Evolutionary conservation across 2,329 filamentous ascomycete species (phyloP), one percentile per base, ranked within the genome.

Genomic region (Diaporthe capsici): DNA sequence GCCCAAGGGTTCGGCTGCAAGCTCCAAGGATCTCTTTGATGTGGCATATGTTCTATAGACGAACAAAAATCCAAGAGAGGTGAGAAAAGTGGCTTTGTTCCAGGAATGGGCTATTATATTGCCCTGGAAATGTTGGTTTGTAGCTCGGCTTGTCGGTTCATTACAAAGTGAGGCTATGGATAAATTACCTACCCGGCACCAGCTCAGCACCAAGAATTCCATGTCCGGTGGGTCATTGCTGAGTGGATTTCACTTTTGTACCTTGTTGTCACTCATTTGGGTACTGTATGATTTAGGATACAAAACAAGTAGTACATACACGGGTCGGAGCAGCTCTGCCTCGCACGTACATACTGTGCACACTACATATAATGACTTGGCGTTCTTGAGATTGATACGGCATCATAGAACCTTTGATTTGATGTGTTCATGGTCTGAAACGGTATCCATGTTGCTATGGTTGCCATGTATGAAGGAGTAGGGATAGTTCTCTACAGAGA

Each of bases 21-120:
- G 75, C 49, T 82, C 80, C 0, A 79, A 42, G 9, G 81, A 81
- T 34, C 71, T 78, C 65, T 83, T 82, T 5, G 80, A 80, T n/a
- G 81, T 80, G 31, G 78, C 39, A 68, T 82, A 82, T 55, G 79
- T 79, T 34, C 79, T 3, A 37, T 20, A 57, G 51, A 25, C 34
- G 37, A 28, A 57, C 6, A 1, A 25, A 17, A 22, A 31, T 28
- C 17, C 25, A 55, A 55, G 5, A 55, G 51, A 28, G n/a, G n/a
- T 15, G 10, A 8, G 5, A n/a, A n/a, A 5, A n/a, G 25, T 28
- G 20, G 47, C 1, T n/a, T 53, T 22, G 49, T 4, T 25, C 20
- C 49, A 53, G 49, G n/a, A 53, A 53, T 25, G n/a, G 4, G n/a
- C 1, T 12, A 25, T 3, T 25, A 13, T 1, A 53, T 53, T 15